phyloP scores from a whole-genome alignment of 2,329 filamentous ascomycete species.

The Sphaerulina populicola region DNA sequence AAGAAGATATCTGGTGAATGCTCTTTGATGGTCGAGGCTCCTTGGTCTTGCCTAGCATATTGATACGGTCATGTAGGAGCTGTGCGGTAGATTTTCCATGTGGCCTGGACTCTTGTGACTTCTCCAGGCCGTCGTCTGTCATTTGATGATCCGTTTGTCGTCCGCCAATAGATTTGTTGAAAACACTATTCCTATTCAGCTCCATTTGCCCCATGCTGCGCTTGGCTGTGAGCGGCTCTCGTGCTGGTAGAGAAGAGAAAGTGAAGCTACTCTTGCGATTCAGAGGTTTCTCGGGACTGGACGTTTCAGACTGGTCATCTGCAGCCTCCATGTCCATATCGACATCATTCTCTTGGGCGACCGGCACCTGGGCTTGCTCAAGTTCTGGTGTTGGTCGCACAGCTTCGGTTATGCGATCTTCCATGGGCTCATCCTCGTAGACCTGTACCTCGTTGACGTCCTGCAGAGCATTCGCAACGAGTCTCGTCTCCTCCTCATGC shows the following conservation, averaged over 20 bases:
- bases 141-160: conserved; percentile 55
- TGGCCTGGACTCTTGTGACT: conserved; percentile 38
- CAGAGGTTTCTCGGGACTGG: conserved; percentile 65
- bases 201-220: conserved; percentile 78
- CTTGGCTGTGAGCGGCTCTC: conserved; percentile 76
- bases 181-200: conserved; percentile 56
- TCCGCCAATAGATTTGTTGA: conserved; percentile 61
- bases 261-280: conserved; percentile 91
- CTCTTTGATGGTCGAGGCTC: conserved; percentile 39
- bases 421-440: conserved; percentile 15
- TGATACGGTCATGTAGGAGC: conserved; percentile 85
- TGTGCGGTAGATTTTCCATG: conserved; percentile 92
- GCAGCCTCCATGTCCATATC: conserved; percentile 38
- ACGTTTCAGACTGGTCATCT: conserved; percentile 38
- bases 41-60: conserved; percentile 54
- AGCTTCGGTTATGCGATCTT: conserved; percentile 7
- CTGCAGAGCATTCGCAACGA: conserved; percentile 27
- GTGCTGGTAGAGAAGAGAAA: conserved; percentile 83
- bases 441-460: conserved; percentile 11
- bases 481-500: conserved; percentile 14
- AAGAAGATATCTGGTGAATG: conserved; percentile 27
- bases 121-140: conserved; percentile 47
- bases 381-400: conserved; percentile 17
- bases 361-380: conserved; percentile 24
- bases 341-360: conserved; percentile 28